Evolutionary conservation across 495 filamentous ascomycete species (phyloP).

Genomic region (Penicillium ucsense): DNA sequence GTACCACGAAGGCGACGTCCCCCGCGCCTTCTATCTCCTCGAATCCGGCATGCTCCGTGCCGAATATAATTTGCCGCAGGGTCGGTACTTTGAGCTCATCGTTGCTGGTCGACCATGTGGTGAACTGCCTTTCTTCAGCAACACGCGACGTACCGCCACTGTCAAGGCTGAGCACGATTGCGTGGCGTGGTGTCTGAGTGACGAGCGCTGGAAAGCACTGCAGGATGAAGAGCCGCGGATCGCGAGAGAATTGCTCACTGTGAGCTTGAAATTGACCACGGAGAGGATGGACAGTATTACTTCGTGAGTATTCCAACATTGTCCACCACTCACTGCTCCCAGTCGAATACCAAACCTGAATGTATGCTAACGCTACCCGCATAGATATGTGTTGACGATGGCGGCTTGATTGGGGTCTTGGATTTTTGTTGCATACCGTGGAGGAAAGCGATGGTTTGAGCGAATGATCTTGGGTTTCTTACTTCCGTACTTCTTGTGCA

Average conservation of each 20-base stretch:
- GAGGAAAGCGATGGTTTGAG: conserved; percentile 1
- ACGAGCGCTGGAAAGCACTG: conserved; percentile 57
- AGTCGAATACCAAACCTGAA: too few species aligned
- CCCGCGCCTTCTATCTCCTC: conserved; percentile 81
- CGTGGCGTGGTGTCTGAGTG: conserved; percentile 71
- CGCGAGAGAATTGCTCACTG: conserved; percentile 71
- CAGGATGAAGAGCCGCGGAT: conserved; percentile 62
- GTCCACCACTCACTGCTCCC: not conserved
- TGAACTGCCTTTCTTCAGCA: conserved; percentile 90
- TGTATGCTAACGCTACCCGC: conserved; percentile 2
- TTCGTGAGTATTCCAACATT: conserved; percentile 37
- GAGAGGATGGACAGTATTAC: conserved; percentile 90
- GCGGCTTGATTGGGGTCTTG: conserved; percentile 17
- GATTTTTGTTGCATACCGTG: not conserved
- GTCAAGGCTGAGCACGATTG: conserved; percentile 73
- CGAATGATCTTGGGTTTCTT: not conserved
- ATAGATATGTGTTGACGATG: conserved; percentile 28
- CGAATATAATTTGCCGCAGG: conserved; percentile 85
- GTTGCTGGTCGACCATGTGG: conserved; percentile 92
- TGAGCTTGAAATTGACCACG: conserved; percentile 77
- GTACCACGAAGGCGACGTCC: conserved; percentile 60
- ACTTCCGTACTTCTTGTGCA: not conserved
- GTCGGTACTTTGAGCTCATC: conserved; percentile 80
- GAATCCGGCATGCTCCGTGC: conserved; percentile 81
- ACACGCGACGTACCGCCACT: conserved; percentile 77